Percentiles rank a stretch among this genome's conserved stretches.
Evolutionary conservation across 805 yeast species (phyloP).

Genomic region (Wickerhamiella hasegawae): DNA sequence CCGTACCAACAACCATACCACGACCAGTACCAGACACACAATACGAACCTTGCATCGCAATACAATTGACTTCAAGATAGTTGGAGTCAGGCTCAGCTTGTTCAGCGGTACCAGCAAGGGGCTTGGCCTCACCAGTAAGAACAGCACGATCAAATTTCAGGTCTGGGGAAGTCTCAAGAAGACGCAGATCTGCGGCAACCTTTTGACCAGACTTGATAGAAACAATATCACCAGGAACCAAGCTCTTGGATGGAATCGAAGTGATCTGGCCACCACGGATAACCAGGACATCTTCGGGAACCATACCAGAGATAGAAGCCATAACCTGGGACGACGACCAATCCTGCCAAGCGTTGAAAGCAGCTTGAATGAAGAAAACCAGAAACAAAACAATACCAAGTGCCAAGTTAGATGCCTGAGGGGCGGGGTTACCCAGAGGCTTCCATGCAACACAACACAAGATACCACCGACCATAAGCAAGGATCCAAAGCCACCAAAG

Average conservation of each 20-base stretch:
- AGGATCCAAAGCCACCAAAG: slow-evolving; percentile 34
- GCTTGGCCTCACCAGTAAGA: slow-evolving; percentile 77
- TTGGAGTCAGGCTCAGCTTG: slow-evolving; percentile 23
- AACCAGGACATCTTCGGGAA: slow-evolving; percentile 29
- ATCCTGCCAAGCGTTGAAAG: slow-evolving; percentile 32
- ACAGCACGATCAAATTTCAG: slow-evolving; percentile 78
- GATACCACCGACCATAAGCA: slow-evolving; percentile 28
- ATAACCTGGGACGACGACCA: slow-evolving; percentile 32
- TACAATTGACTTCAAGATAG: slow-evolving; percentile 47
- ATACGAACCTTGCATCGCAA: slow-evolving; percentile 89
- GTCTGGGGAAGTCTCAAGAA: slow-evolving; percentile 62
- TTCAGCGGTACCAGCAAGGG: slow-evolving; percentile 47
- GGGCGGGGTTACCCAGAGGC: slow-evolving; percentile 34
- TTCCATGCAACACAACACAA: slow-evolving; percentile 31
- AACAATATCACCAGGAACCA: slow-evolving; percentile 75
- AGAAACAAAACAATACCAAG: slow-evolving; percentile 28
- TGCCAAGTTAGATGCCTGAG: slow-evolving; percentile 28
- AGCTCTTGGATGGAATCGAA: slow-evolving; percentile 58
- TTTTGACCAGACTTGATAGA: slow-evolving; percentile 68
- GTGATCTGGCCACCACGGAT: slow-evolving; percentile 66
- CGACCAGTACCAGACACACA: slow-evolving; percentile 92
- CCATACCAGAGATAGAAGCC: slow-evolving; percentile 30
- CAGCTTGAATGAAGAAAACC: slow-evolving; percentile 29
- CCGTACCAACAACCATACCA: slow-evolving; percentile 83
- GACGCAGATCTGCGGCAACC: slow-evolving; percentile 77